phyloP scores from a whole-genome alignment of 495 filamentous ascomycete species.

The Wilcoxina mikolae region DNA sequence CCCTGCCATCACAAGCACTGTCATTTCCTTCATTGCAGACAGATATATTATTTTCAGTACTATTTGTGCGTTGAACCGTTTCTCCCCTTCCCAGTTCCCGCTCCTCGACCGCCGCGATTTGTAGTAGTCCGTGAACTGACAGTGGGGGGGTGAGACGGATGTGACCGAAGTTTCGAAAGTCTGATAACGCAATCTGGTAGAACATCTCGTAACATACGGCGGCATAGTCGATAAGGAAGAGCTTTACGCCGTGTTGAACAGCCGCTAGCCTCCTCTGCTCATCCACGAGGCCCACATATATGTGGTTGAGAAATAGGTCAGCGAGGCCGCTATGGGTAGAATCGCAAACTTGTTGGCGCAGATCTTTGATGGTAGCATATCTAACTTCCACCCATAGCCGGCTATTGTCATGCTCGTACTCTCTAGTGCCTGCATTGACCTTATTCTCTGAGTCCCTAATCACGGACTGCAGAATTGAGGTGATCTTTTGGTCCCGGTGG shows the following conservation, averaged over 20 bases:
- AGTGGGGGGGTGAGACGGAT: conserved; percentile 70
- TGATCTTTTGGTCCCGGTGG: conserved; percentile 82
- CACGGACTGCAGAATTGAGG: conserved; percentile 59
- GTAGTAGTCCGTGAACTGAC: conserved; percentile 51
- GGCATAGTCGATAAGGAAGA: conserved; percentile 91
- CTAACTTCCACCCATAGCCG: conserved; percentile 25
- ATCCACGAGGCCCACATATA: conserved; percentile 88
- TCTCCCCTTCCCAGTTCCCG: conserved; percentile 4
- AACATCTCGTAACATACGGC: conserved; percentile 80
- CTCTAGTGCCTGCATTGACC: conserved; percentile 31
- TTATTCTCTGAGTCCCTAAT: conserved; percentile 7
- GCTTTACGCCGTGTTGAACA: conserved; percentile 82
- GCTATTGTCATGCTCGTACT: conserved; percentile 28
- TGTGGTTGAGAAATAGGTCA: conserved; percentile 76
- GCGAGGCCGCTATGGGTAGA: conserved; percentile 80
- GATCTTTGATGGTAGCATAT: conserved; percentile 59
- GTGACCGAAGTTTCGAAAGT: conserved; percentile 86
- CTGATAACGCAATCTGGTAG: conserved; percentile 90
- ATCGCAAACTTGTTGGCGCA: conserved; percentile 67
- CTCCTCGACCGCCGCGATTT: conserved; percentile 58
- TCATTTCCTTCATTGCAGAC: conserved; percentile 51
- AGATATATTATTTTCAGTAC: conserved; percentile 13
- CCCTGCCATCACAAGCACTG: conserved; percentile 43
- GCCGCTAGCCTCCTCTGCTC: conserved; percentile 73
- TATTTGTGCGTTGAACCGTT: neutral